Conservation (phyloP, 2,329 filamentous ascomycete species). For the Thermoascus crustaceus region DNA sequence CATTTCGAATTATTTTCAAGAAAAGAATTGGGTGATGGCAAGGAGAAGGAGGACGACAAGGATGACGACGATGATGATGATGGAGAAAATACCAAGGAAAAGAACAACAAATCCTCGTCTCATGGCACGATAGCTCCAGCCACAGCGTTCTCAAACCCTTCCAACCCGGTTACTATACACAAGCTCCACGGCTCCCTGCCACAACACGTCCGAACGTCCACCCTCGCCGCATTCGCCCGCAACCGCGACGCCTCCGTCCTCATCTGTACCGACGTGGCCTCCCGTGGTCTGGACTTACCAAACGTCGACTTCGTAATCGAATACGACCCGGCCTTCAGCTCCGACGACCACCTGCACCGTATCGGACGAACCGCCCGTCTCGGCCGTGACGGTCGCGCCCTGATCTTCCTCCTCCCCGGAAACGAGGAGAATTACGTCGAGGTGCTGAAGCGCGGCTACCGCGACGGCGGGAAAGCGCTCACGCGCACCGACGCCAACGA, state of each 20-base stretch:
- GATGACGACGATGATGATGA: slow-evolving; percentile 17
- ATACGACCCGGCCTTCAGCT: slow-evolving; percentile 90
- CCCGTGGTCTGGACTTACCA: slow-evolving; percentile 88
- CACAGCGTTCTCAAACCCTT: slow-evolving; percentile 63
- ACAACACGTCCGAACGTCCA: slow-evolving; percentile 79
- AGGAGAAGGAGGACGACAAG: slow-evolving; percentile 11
- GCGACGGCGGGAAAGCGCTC: slow-evolving; percentile 56
- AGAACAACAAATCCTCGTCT: slow-evolving; percentile 18
- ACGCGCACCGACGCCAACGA: slow-evolving; percentile 56
- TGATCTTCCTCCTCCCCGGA: slow-evolving; percentile 84
- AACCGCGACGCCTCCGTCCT: slow-evolving; percentile 70
- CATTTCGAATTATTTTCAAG: slow-evolving; percentile 75
- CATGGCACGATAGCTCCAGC: slow-evolving; percentile 48
- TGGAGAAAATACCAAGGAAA: slow-evolving; percentile 16
- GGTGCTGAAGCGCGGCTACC: slow-evolving; percentile 64
- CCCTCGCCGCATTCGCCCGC: slow-evolving; percentile 68
- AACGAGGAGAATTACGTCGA: slow-evolving; percentile 85
- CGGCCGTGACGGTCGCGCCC: slow-evolving; percentile 75
- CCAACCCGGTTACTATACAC: slow-evolving; percentile 72
- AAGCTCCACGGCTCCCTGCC: slow-evolving; percentile 87
- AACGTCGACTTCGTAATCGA: slow-evolving; percentile 93
- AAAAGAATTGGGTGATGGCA: slow-evolving; percentile 15
- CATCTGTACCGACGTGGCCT: slow-evolving; percentile 90
- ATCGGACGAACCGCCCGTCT: slow-evolving; percentile 92
- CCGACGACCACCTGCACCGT: slow-evolving; percentile 87